These are phyloP conservation scores for Sechiopsis laciniata DNA, from an alignment of 306 rosid genomes.

Conservation along the genomic window DNA sequence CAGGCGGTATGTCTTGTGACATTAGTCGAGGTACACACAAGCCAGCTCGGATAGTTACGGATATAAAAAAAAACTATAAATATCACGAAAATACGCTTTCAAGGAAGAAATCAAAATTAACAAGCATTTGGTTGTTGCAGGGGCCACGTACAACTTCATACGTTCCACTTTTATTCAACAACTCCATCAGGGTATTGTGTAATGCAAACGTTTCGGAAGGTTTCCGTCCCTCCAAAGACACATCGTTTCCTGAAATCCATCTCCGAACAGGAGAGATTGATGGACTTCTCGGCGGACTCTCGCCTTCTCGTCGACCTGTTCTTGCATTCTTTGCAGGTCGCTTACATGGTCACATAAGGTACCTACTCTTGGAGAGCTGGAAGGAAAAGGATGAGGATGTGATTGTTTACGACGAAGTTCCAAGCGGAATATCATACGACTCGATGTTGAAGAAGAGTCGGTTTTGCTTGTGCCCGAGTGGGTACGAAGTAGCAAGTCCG, in stretches of 20 bases:
- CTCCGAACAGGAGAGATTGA: conserved; percentile 31
- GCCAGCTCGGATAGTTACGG: too few species aligned
- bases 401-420: conserved; percentile 33
- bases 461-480: conserved; percentile 42
- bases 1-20: too few species aligned
- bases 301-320: conserved; percentile 31
- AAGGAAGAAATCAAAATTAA: too few species aligned
- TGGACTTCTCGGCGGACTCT: conserved; percentile 30
- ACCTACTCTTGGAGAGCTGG: conserved; percentile 34
- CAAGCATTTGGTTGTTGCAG: conserved; percentile 12
- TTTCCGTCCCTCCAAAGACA: conserved; percentile 38
- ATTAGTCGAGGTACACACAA: too few species aligned
- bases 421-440: conserved; percentile 27
- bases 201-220: conserved; percentile 45
- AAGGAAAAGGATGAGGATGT: conserved; percentile 38
- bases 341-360: conserved; percentile 35
- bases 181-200: conserved; percentile 41
- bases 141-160: conserved; percentile 33
- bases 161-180: conserved; percentile 31
- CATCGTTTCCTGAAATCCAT: conserved; percentile 41
- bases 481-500: conserved; percentile 43
- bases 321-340: conserved; percentile 47
- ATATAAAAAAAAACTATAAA: too few species aligned
- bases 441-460: conserved; percentile 37
- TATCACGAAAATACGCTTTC: too few species aligned